Evolutionary conservation across 345 rosid genomes (phyloP), one percentile per base, ranked within the genome.

Genomic region (Stellera chamaejasme): DNA sequence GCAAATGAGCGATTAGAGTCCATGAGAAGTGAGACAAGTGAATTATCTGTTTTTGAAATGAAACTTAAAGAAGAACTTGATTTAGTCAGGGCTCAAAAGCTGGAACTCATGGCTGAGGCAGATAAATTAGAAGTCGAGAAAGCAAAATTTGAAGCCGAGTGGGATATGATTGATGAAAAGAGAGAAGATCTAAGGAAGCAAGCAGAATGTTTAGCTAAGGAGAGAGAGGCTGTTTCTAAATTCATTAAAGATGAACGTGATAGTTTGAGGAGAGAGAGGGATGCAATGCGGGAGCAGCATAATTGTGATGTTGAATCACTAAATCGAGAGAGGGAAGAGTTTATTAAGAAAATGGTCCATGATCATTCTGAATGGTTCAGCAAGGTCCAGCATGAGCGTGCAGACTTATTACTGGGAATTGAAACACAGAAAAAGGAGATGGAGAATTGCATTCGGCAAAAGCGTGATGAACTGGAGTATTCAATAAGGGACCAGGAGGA

Each of bases 21-120:
- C 19, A 65, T 89, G 86, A 87, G 78, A 79, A 77, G 72, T 60
- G 99, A 87, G 72, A 69, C 89, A 39, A 71, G 63, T 69, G 97
- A 89, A 27, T 70, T 87, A 59, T 81, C 92, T n/a, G 65, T 56
- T 72, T 64, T 93, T 42, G 97, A 84, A 75, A 51, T 79, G 72
- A 93, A 83, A 54, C 97, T 93, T 59, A 89, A 87, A 75, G 99
- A 93, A 77, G 99, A 93, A 70, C 76, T 93, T 64, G 99, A 93
- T 67, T 63, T 58, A 51, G 64, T 84, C 65, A 82, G 99, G 79
- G 84, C 85, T 59, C 83, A 87, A 66, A 87, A 80, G 72, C 77
- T 74, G 59, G 97, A 89, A 67, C 66, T 87, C 46, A 56, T 77
- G 80, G 77, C 71, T 55, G 96, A 93, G 77, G 97, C 78, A 52